A percentile compares a stretch with the other conserved stretches of the same genome.
Evolutionary conservation across 1,139 yeast species (phyloP).

Genomic region (Spathaspora sp.): DNA sequence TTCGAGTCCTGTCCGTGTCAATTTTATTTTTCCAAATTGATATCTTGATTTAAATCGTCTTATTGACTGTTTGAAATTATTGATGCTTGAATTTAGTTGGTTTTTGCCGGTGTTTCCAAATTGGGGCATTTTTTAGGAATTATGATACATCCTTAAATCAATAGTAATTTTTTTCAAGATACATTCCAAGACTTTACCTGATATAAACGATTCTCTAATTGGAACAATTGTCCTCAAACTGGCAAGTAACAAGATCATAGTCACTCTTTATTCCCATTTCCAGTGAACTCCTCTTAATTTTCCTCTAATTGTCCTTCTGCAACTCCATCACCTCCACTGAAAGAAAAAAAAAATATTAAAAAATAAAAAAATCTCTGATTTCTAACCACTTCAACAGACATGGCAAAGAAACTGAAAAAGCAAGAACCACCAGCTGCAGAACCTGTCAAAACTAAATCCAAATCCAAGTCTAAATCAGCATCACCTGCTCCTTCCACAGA

Average conservation of each 20-base stretch:
- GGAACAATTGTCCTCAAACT: background rate
- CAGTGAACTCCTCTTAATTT: too few species aligned
- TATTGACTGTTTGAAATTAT: background rate
- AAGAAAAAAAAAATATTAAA: background rate
- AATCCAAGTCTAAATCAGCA: conserved; percentile 2
- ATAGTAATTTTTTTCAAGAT: background rate
- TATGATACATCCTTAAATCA: conserved; percentile 1
- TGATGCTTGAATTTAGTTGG: background rate
- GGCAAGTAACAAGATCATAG: too few species aligned
- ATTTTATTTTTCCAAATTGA: conserved; percentile 3
- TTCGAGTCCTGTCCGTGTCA: conserved; percentile 33
- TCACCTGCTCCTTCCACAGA: conserved; percentile 8
- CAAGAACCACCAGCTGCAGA: conserved; percentile 9
- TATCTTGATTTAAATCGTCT: background rate
- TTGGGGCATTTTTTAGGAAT: background rate
- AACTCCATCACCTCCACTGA: background rate
- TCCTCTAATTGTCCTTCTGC: too few species aligned
- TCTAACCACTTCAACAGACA: background rate
- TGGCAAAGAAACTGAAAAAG: conserved; percentile 12
- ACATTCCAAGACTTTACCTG: background rate
- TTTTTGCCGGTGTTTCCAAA: background rate
- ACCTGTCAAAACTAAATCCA: conserved; percentile 6
- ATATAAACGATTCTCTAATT: background rate
- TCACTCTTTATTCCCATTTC: too few species aligned
- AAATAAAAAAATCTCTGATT: background rate